phyloP scores from a whole-genome alignment of 805 yeast species.

The Candida multigemmis region DNA sequence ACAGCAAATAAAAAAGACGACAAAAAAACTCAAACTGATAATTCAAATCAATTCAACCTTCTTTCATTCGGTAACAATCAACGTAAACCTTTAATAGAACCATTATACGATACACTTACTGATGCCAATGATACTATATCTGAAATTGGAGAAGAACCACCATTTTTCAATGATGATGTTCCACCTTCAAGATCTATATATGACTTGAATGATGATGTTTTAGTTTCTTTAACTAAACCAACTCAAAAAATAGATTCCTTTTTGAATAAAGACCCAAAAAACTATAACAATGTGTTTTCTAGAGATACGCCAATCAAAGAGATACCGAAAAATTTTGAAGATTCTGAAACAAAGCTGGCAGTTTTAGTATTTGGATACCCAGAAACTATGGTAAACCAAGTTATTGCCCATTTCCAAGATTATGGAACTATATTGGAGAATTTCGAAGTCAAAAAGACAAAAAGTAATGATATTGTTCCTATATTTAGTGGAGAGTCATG shows the following conservation, averaged over 20 bases:
- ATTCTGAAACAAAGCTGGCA: constrained; percentile 26
- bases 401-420: constrained; percentile 65
- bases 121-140: constrained; percentile 13
- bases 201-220: constrained; percentile 38
- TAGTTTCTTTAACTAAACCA: constrained; percentile 25
- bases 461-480: constrained; percentile 34
- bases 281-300: constrained; percentile 37
- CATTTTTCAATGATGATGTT: constrained; percentile 25
- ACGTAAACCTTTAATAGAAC: constrained; percentile 10
- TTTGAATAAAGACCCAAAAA: constrained; percentile 37
- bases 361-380: constrained; percentile 87
- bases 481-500: constrained; percentile 81
- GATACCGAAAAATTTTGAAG: constrained; percentile 2
- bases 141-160: constrained; percentile 18
- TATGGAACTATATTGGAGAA: constrained; percentile 78
- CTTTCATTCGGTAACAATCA: constrained; percentile 26
- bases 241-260: constrained; percentile 29
- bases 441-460: constrained; percentile 33
- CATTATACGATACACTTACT: no score
- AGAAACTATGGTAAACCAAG: constrained; percentile 56
- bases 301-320: constrained; percentile 9
- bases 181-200: constrained; percentile 45
- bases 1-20: constrained; percentile 10
- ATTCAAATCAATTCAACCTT: constrained; percentile 19
- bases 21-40: constrained; percentile 4